phyloP scores from a whole-genome alignment of 2,329 filamentous ascomycete species.

The Berkeleyomyces basicola region DNA sequence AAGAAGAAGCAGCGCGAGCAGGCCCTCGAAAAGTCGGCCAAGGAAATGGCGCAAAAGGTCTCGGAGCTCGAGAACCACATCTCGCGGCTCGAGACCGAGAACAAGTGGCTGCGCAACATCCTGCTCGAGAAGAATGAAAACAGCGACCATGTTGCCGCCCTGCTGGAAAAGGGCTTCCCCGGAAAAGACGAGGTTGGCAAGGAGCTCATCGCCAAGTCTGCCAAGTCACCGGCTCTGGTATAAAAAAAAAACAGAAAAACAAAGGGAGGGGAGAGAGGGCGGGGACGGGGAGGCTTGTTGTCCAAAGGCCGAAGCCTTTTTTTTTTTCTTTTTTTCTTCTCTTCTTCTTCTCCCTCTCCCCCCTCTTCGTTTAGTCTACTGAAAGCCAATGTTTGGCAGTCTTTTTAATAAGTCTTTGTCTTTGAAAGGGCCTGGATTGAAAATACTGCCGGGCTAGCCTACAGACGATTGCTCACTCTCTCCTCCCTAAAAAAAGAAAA shows the following conservation, averaged over 20 bases:
- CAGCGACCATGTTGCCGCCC: slow-evolving; percentile 33
- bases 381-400: background rate
- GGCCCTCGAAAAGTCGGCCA: slow-evolving; percentile 62
- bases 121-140: slow-evolving; percentile 67
- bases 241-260: background rate
- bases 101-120: slow-evolving; percentile 66
- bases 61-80: slow-evolving; percentile 55
- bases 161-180: slow-evolving; percentile 34
- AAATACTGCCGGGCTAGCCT: background rate
- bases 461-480: background rate
- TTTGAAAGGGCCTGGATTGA: background rate
- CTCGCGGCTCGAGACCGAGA: slow-evolving; percentile 64
- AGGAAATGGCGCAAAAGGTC: slow-evolving; percentile 72
- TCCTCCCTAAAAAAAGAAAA: background rate
- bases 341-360: background rate
- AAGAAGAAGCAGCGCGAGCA: slow-evolving; percentile 96
- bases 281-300: too few species aligned
- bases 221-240: background rate
- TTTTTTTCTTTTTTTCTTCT: background rate
- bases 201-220: background rate
- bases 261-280: too few species aligned
- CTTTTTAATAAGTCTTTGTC: background rate
- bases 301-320: background rate
- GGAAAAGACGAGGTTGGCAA: slow-evolving; percentile 14
- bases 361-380: background rate